These are phyloP conservation scores for Pichia sp. DNA, from an alignment of 1,139 yeast genomes.

Conservation along the genomic window DNA sequence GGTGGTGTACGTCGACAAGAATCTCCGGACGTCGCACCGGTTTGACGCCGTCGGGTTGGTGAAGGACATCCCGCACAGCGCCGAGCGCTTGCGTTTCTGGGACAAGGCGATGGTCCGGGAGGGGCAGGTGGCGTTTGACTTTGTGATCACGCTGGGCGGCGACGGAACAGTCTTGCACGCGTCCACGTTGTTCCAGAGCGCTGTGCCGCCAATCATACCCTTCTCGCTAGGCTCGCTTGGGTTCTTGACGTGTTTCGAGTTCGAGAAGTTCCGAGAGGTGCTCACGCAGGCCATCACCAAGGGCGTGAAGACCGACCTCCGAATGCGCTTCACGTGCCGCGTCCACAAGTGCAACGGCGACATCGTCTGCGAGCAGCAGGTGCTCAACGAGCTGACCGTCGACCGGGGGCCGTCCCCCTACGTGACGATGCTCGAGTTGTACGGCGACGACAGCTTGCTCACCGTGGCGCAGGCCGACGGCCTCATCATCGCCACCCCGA, in stretches of 20 bases:
- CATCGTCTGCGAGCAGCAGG: conserved; percentile 69
- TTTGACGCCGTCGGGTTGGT: conserved; percentile 48
- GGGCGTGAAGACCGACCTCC: conserved; percentile 71
- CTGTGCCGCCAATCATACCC: conserved; percentile 85
- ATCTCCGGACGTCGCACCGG: conserved; percentile 55
- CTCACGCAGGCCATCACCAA: conserved; percentile 54
- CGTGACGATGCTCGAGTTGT: conserved; percentile 76
- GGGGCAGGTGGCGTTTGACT: conserved; percentile 62
- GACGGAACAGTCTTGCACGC: conserved; percentile 87
- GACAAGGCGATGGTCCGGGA: conserved; percentile 50
- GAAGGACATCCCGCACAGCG: conserved; percentile 41
- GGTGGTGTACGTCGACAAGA: conserved; percentile 65
- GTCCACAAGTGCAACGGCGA: conserved; percentile 48
- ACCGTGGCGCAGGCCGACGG: conserved; percentile 94
- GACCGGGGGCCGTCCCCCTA: conserved; percentile 89
- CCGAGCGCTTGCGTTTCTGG: conserved; percentile 59
- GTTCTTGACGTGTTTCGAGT: conserved; percentile 72
- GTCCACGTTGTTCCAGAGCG: conserved; percentile 69
- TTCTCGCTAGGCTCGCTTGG: conserved; percentile 81
- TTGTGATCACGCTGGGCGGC: conserved; percentile 80
- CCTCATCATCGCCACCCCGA: conserved; percentile 80
- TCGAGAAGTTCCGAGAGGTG: conserved; percentile 59
- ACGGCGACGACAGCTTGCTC: conserved; percentile 73
- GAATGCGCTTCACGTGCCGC: conserved; percentile 79
- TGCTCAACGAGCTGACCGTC: conserved; percentile 75